These are phyloP conservation scores for Pseudogymnoascus sp. DNA, from an alignment of 2,329 filamentous ascomycete species.

Conservation along the genomic window DNA sequence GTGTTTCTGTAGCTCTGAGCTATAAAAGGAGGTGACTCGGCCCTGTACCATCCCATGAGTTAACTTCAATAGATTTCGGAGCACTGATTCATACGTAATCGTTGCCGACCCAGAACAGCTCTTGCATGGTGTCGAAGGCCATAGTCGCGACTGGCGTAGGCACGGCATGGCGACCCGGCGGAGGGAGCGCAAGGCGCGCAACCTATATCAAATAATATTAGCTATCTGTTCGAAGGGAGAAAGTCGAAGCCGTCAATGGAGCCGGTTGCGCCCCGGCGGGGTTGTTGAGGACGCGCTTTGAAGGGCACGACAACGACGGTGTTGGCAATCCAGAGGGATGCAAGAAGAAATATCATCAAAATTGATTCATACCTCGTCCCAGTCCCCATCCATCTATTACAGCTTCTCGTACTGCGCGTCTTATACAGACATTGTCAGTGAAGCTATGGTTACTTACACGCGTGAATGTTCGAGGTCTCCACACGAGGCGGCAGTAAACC, in stretches of 20 bases:
- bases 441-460: constrained; percentile 3
- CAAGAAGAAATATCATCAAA: constrained; percentile 13
- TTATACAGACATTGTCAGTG: constrained; percentile 11
- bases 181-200: constrained; percentile 71
- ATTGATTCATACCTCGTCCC: constrained; percentile 50
- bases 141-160: constrained; percentile 68
- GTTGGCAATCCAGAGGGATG: constrained; percentile 11
- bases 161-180: constrained; percentile 60
- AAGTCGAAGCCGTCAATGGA: constrained; percentile 16
- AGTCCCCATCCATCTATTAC: constrained; percentile 52
- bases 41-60: constrained; percentile 46
- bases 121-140: constrained; percentile 80
- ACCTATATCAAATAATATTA: constrained; percentile 46
- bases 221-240: constrained; percentile 2
- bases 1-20: constrained; percentile 76
- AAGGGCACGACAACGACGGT: constrained; percentile 14
- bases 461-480: constrained; percentile 10
- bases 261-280: constrained; percentile 16
- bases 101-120: constrained; percentile 88
- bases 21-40: constrained; percentile 79
- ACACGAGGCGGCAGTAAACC: background rate
- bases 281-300: constrained; percentile 19
- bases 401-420: constrained; percentile 2
- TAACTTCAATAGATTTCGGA: constrained; percentile 11
- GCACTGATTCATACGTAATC: constrained; percentile 57